These are phyloP conservation scores for Physcomitrium patens DNA, from an alignment of 225 moss, liverwort and hornwort species.

Conservation along the genomic window DNA sequence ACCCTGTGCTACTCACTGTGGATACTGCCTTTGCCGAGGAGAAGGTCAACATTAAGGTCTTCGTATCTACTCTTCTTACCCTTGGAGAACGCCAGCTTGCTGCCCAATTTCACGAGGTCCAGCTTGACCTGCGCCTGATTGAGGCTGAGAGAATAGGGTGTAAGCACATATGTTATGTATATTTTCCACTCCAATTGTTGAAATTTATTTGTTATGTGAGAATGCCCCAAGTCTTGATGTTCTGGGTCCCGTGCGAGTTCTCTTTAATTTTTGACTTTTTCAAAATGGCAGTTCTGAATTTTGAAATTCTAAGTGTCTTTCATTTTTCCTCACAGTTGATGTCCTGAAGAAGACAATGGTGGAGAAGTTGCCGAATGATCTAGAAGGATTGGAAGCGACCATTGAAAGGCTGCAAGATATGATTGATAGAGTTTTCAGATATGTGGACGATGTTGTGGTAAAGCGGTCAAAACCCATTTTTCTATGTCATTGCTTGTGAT, in stretches of 20 bases:
- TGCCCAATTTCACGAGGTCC: conserved; percentile 96
- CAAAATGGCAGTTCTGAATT: background rate
- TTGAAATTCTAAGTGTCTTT: background rate
- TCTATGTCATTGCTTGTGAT: background rate
- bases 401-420: conserved; percentile 82
- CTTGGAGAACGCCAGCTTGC: conserved; percentile 95
- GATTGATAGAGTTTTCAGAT: conserved; percentile 89
- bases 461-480: conserved; percentile 25
- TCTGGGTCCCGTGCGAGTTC: background rate
- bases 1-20: conserved; percentile 93
- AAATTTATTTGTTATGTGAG: background rate
- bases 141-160: conserved; percentile 99
- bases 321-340: conserved; percentile 64
- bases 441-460: conserved; percentile 97
- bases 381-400: conserved; percentile 92
- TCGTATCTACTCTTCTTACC: conserved; percentile 87
- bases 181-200: background rate
- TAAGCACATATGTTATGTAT: conserved; percentile 32
- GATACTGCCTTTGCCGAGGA: conserved; percentile 91
- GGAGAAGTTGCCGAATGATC: conserved; percentile 92
- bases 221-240: background rate
- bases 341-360: conserved; percentile 94
- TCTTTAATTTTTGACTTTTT: background rate
- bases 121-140: conserved; percentile 91
- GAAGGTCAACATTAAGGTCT: conserved; percentile 87